Base-by-base conservation (phyloP, 805 yeast species). In the Candida insectalens region DNA sequence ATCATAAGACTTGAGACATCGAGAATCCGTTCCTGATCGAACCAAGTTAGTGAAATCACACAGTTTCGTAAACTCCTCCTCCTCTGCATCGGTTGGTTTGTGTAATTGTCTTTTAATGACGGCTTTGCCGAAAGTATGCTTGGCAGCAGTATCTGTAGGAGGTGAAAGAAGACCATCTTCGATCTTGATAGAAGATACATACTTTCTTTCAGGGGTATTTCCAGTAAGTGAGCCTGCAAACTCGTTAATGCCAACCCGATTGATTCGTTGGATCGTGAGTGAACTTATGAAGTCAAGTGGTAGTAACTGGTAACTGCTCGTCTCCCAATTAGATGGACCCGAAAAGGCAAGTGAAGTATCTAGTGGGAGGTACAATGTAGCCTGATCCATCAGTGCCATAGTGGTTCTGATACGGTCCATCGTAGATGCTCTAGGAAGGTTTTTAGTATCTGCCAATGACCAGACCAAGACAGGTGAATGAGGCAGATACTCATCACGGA, bases 401-500 rank as follows among this genome's bases (percentile, higher is more conserved):
- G 61, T 60, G 20, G 69, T 60, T 46, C 55, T 64, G 36, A 69
- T 70, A 36, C 76, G 58, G 27, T 70, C 65, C 33, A 62, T 30
- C 18, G 36, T 45, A 19, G 39, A 43, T 23, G 32, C 37, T 15
- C 38, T 6, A 30, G 20, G 3, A 13, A 31, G 18, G 6, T 10
- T 8, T 3, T 2, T 12, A 22, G 40, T 41, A 9, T 39, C 27
- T 3, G 40, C 34, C 7, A 49, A 19, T 3, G 67, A 71, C 74
- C 78, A 75, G 2, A 69, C 59, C 27, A 67, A 60, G 1, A 67
- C 40, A 3, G 63, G 45, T 2, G 54, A 49, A 45, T 74, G 75
- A 2, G 77, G 67, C 12, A 77, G 60, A 44, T 70, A 78, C 45
- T 83, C 94, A 50, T 88, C 96, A 36, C 71, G 63, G 14, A 87